Conservation (phyloP, 2,329 filamentous ascomycete genomes). For the Ceratocystis cubensis region DNA sequence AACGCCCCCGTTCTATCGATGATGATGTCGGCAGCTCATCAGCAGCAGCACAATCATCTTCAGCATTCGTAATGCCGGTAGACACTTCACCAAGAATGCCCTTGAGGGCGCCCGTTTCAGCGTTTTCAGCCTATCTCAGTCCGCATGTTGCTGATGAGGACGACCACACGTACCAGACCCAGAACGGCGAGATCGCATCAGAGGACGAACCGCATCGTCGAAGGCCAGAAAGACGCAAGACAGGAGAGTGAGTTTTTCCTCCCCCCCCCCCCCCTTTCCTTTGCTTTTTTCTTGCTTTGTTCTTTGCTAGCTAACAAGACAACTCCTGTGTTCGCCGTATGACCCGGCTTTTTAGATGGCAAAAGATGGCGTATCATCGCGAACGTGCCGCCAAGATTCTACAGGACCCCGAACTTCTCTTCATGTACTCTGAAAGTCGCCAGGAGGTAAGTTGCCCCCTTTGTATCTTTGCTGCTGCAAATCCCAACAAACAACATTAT, state of each 20-base stretch:
- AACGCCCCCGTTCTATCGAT: background rate
- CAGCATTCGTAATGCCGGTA: too few relatives aligned
- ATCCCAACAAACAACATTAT: background rate
- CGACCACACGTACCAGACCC: too few relatives aligned
- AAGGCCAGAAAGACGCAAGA: too few relatives aligned
- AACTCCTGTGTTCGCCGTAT: background rate
- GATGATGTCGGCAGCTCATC: background rate
- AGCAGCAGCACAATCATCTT: too few relatives aligned
- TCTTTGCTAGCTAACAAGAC: background rate
- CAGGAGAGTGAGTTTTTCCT: background rate
- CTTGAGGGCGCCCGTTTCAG: too few relatives aligned
- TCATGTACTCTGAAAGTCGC: conserved; percentile 45
- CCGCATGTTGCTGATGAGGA: too few relatives aligned
- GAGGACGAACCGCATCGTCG: too few relatives aligned
- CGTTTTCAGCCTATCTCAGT: too few relatives aligned
- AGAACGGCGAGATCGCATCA: too few relatives aligned
- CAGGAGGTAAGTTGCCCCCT: conserved; percentile 36
- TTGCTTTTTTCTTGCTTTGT: background rate
- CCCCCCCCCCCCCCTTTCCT: background rate
- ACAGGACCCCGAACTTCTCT: conserved; percentile 44
- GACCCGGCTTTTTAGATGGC: background rate
- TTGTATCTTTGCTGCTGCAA: background rate
- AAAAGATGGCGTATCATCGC: background rate
- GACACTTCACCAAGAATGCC: too few relatives aligned
- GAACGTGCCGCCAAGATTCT: conserved; percentile 31